Evolutionary conservation across 1,284 basidiomycete species (phyloP).

Genomic region (Schizopora paradoxa): DNA sequence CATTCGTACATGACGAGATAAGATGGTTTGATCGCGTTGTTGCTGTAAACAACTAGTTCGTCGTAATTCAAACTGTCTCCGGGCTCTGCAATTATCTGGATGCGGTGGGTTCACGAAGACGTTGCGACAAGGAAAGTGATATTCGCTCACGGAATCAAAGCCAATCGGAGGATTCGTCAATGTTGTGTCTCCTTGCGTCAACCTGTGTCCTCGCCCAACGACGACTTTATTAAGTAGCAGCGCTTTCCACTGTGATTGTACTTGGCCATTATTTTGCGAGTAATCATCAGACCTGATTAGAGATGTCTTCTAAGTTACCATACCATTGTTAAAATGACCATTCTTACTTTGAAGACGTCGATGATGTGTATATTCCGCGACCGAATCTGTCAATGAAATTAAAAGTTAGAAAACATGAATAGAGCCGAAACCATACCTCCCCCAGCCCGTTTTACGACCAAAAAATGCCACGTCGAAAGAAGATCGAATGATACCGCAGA

Average conservation of each 20-base stretch:
- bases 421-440: neutral
- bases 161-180: conserved; percentile 51
- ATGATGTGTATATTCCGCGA: neutral
- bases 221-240: neutral
- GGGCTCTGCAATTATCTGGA: neutral
- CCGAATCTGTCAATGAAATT: neutral
- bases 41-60: neutral
- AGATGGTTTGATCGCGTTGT: neutral
- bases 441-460: neutral
- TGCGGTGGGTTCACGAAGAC: too few relatives aligned
- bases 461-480: neutral
- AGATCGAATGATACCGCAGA: neutral
- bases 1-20: neutral
- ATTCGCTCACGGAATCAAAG: conserved; percentile 56
- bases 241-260: neutral
- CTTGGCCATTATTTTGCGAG: neutral
- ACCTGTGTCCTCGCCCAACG: neutral
- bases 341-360: neutral
- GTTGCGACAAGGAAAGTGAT: neutral
- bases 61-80: neutral
- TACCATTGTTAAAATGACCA: neutral
- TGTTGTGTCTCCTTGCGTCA: conserved; percentile 47
- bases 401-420: neutral
- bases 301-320: neutral
- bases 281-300: neutral